A percentile compares a stretch with the other conserved stretches of the same genome.
phyloP scores from a whole-genome alignment of 768 basidiomycete species.

The Tubosaeta sp. region DNA sequence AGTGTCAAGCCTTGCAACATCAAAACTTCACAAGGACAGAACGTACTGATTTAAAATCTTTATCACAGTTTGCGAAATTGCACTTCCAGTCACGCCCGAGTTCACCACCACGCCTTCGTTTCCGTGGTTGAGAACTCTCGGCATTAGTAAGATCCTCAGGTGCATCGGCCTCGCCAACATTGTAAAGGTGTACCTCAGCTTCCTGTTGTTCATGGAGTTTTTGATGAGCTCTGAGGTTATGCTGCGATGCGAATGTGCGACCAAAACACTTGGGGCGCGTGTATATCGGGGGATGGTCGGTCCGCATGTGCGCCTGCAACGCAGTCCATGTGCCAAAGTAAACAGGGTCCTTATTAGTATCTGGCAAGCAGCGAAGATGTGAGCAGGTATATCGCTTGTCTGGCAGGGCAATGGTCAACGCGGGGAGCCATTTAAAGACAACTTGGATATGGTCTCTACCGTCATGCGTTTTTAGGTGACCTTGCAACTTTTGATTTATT shows the following conservation, averaged over 20 bases:
- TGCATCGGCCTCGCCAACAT: constrained; percentile 20
- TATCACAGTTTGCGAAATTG: constrained; percentile 57
- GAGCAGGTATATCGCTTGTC: constrained; percentile 85
- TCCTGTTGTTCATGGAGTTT: constrained; percentile 75
- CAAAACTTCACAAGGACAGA: not conserved
- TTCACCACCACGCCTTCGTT: constrained; percentile 68
- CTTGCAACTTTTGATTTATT: constrained; percentile 74
- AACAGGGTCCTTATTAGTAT: constrained; percentile 30
- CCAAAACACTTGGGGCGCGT: constrained; percentile 62
- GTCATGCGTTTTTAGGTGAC: constrained; percentile 82
- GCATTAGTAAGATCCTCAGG: constrained; percentile 30
- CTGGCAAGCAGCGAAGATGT: constrained; percentile 51
- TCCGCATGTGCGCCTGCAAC: constrained; percentile 78
- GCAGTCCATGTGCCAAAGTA: constrained; percentile 86
- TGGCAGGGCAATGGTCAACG: constrained; percentile 27
- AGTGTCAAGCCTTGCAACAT: not conserved
- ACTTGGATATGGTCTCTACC: constrained; percentile 40
- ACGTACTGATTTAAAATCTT: constrained; percentile 85
- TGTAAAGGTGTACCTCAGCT: constrained; percentile 45
- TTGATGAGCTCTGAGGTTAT: constrained; percentile 73
- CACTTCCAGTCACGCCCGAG: constrained; percentile 79
- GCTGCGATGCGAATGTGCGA: constrained; percentile 68
- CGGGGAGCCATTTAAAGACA: not conserved
- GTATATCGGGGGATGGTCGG: constrained; percentile 80
- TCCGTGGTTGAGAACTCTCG: constrained; percentile 35